Conservation (phyloP, 164 flowering plant genomes). For the Nelumbo lutea region DNA sequence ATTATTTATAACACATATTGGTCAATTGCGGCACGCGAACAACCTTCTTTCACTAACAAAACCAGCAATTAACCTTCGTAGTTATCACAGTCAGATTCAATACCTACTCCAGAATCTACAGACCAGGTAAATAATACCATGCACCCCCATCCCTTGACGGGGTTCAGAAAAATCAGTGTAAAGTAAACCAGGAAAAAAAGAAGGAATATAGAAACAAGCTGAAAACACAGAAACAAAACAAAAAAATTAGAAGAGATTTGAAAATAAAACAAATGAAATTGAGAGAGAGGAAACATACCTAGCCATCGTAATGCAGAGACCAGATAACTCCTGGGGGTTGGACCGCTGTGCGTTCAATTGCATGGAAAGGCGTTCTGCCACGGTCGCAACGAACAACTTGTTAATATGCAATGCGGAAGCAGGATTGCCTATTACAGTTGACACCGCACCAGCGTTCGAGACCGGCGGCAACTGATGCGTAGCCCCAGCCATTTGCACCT, state of each 20-base stretch:
- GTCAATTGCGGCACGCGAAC: too few relatives aligned
- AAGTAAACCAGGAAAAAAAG: not conserved
- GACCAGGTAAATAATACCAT: not conserved
- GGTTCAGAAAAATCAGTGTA: not conserved
- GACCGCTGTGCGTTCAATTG: not conserved
- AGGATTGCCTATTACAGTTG: not conserved
- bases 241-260: not conserved
- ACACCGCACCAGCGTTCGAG: not conserved
- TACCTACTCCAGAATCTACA: not conserved
- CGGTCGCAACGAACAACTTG: not conserved
- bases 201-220: not conserved
- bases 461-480: not conserved
- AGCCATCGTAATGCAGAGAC: not conserved
- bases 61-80: too few relatives aligned
- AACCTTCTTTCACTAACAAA: too few relatives aligned
- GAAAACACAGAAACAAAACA: not conserved
- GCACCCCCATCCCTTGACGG: not conserved
- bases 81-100: too few relatives aligned
- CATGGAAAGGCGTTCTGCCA: not conserved
- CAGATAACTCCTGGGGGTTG: not conserved
- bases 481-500: not conserved
- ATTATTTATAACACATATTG: too few relatives aligned
- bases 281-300: not conserved
- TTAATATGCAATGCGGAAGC: not conserved
- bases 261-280: not conserved